Base-by-base conservation (phyloP, 75 land plant species). In the Cryptomeria japonica region DNA sequence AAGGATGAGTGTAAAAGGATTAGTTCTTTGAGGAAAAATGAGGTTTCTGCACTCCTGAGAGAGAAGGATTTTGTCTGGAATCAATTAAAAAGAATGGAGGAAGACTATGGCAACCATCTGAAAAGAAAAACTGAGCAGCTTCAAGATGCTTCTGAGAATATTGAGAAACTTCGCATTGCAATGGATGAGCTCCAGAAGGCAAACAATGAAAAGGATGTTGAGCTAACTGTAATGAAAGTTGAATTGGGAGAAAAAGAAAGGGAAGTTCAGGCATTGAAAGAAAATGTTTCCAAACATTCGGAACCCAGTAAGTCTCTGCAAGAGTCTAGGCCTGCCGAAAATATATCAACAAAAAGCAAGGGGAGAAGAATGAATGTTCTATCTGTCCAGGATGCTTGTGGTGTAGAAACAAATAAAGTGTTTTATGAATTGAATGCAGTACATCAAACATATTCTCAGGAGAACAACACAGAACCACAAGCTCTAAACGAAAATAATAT, bases 41-140 rank as follows among this genome's bases (percentile, higher is more conserved):
- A 96, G 87, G 87, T 96, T 19, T 88, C 93, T 86, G 93, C 96
- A 22, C 89, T 96, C 10, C 49, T 94, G 53, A 87, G 91, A 61
- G 97, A 96, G 87, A 91, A 87, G 87, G 87, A 93, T 80, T 96
- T 96, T 87, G 93, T 93, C 3, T 95, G 97, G 97, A 91, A 96
- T 75, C 97, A 96, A 86, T 89, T 90, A 41, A 92, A 93, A 14
- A 87, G 84, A 51, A 88, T 96, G 95, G 97, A 96, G 73, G 92
- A 58, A 51, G 90, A 92, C 22, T 92, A 85, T 56, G 76, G 73
- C 10, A 68, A 55, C 58, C 89, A 90, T 39, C 84, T 93, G 51
- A 92, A 88, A 51, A 68, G 78, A 3, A 93, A 93, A 86, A 14
- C 19, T 51, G 58, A 70, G 28, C 92, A 93, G 85, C 87, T 93